Evolutionary conservation across 805 yeast genomes (phyloP), one percentile per base, ranked within the genome.

Genomic region (Spathaspora arborariae): DNA sequence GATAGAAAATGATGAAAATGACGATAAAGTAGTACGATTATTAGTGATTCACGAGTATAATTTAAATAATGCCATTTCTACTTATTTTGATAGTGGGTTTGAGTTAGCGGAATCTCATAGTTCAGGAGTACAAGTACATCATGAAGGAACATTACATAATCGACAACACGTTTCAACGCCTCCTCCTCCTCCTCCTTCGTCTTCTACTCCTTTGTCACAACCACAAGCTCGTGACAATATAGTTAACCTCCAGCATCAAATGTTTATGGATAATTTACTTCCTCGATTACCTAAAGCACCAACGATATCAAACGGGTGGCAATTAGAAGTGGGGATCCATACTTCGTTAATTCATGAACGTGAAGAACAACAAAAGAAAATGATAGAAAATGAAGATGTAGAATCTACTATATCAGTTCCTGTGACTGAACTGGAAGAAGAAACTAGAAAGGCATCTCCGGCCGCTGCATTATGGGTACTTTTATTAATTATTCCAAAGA

Each of bases 11-110:
- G 78, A 74, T 5, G 73, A 67, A 0, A 78, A 79, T 21, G 63
- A 70, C 39, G 73, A 72, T 1, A 70, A 75, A 39, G 74, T 82
- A 2, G 60, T 75, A 3, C 61, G 68, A 44, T 59, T 83, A 20
- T 58, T 84, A 44, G 62, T 70, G 26, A 72, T 76, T 41, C 75
- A 80, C 53, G 75, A 80, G 42, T 82, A 82, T 82, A 75, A 82
- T 55, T 57, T 85, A 42, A 87, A 84, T 54, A 68, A 75, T 38
- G 80, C 89, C 1, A 62, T 83, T 26, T 75, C 84, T 3, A 72
- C 80, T 43, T 85, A 74, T 58, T 82, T 82, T 57, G 91, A 85
- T 54, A 46, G 55, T 4, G 72, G 73, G n/a, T 66, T 71, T 46
- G 67, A 62, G 1, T 45, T 57, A 7, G 37, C 58, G n/a, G 54